Conservation (phyloP, 352 stramenopile genomes). For the Globisporangium orthogonon region DNA sequence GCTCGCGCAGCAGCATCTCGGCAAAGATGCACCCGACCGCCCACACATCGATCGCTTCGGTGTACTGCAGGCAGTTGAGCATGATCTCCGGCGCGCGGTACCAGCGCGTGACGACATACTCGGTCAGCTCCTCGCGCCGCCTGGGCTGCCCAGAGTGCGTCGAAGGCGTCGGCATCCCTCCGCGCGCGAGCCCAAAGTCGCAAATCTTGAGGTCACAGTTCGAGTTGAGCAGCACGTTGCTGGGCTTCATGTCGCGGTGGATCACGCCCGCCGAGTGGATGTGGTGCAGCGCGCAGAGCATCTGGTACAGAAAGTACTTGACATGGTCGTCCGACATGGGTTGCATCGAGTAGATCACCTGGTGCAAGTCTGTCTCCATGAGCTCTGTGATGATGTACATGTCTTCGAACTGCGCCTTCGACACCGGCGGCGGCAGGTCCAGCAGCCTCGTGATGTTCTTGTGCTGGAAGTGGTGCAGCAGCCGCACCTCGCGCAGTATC, state of each 20-base stretch:
- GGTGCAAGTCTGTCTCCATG: conserved; percentile 75
- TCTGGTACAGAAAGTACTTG: conserved; percentile 81
- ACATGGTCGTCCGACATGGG: conserved; percentile 86
- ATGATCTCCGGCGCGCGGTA: conserved; percentile 95
- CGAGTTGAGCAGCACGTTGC: conserved; percentile 89
- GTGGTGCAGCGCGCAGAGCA: conserved; percentile 82
- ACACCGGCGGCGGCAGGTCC: conserved; percentile 89
- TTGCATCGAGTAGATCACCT: conserved; percentile 94
- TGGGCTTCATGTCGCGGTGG: conserved; percentile 81
- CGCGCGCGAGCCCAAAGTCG: conserved; percentile 83
- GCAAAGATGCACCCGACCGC: conserved; percentile 97
- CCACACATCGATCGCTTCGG: conserved; percentile 92
- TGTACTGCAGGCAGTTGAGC: conserved; percentile 95
- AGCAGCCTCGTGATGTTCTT: conserved; percentile 92
- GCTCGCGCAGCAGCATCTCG: conserved; percentile 95
- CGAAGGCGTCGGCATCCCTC: conserved; percentile 68
- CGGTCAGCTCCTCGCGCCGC: conserved; percentile 52
- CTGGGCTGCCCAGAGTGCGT: conserved; percentile 11
- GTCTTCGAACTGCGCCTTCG: conserved; percentile 92
- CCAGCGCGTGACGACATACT: conserved; percentile 90
- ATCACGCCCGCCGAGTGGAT: conserved; percentile 92
- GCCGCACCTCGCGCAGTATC: conserved; percentile 92
- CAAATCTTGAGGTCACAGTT: conserved; percentile 80
- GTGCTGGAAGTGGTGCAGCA: conserved; percentile 83
- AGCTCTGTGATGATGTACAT: conserved; percentile 91